These are phyloP conservation scores for Fusarium devonianum DNA, from an alignment of 2,329 filamentous ascomycete genomes.

Conservation along the genomic window DNA sequence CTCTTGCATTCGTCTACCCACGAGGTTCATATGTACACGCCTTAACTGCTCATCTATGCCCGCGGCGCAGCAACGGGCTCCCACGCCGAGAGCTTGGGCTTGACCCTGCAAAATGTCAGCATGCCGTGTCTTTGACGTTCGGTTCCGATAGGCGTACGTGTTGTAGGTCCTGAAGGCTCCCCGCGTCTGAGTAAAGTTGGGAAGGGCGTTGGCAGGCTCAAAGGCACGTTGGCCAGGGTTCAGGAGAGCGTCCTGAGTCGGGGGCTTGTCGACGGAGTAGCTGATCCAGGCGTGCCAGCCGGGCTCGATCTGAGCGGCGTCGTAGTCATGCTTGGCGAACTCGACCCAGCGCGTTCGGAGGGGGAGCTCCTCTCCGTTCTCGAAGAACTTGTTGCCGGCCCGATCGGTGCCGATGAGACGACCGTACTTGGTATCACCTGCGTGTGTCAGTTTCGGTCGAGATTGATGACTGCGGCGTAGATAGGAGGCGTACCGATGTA, in stretches of 20 bases:
- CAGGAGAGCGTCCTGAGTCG: constrained; percentile 76
- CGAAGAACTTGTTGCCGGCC: constrained; percentile 97
- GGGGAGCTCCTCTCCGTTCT: constrained; percentile 94
- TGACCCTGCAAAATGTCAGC: constrained; percentile 51
- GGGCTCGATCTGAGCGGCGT: constrained; percentile 86
- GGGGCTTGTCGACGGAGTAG: constrained; percentile 88
- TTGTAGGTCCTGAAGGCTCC: constrained; percentile 92
- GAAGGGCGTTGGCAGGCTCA: constrained; percentile 75
- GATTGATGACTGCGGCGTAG: background rate
- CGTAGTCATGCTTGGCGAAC: constrained; percentile 87
- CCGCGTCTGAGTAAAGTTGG: constrained; percentile 77
- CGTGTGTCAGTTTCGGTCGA: constrained; percentile 5
- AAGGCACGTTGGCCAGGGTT: constrained; percentile 73
- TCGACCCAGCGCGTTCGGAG: constrained; percentile 98
- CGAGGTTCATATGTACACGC: constrained; percentile 44
- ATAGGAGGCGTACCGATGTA: constrained; percentile 59
- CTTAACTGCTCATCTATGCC: constrained; percentile 36
- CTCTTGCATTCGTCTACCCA: constrained; percentile 29
- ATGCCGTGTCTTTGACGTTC: background rate
- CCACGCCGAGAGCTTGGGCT: constrained; percentile 63
- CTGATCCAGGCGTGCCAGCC: constrained; percentile 99
- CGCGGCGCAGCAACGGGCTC: constrained; percentile 53
- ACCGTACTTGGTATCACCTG: constrained; percentile 96
- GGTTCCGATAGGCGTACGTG: constrained; percentile 74
- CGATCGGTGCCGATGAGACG: constrained; percentile 83